Conservation (phyloP, 1,139 yeast species). For the Zhuliangozyma blackwelliae region DNA sequence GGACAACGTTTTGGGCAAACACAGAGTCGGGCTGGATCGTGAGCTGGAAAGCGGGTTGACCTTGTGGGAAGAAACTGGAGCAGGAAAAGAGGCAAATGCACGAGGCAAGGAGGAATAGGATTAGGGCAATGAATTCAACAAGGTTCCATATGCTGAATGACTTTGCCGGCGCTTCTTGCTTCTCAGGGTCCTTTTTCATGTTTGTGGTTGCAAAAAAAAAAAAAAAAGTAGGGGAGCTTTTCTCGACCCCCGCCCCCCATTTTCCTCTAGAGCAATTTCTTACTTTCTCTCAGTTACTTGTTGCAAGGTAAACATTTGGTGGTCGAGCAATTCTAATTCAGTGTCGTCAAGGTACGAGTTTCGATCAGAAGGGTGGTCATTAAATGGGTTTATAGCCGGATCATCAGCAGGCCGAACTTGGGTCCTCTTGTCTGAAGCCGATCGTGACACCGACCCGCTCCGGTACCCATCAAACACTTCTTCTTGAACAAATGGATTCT, state of each 20-base stretch:
- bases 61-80: constrained; percentile 3
- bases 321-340: constrained; percentile 24
- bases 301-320: constrained; percentile 7
- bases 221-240: too few relatives aligned
- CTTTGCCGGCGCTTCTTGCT: neutral
- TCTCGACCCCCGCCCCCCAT: too few relatives aligned
- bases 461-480: constrained; percentile 13
- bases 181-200: neutral
- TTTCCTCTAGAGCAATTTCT: too few relatives aligned
- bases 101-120: constrained; percentile 1
- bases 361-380: constrained; percentile 3
- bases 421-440: constrained; percentile 2
- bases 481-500: constrained; percentile 12
- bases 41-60: constrained; percentile 3
- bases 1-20: constrained; percentile 7
- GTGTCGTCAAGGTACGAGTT: constrained; percentile 25
- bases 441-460: constrained; percentile 7
- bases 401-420: too few relatives aligned
- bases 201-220: constrained; percentile 3
- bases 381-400: constrained; percentile 4
- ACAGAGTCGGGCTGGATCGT: constrained; percentile 6
- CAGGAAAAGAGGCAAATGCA: constrained; percentile 3
- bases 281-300: too few relatives aligned
- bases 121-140: neutral
- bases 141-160: constrained; percentile 1